A percentile compares a stretch with the other conserved stretches of the same genome.
Evolutionary conservation across 192 early-diverging fungal genomes (phyloP).

Genomic region (Linnemannia elongata): DNA sequence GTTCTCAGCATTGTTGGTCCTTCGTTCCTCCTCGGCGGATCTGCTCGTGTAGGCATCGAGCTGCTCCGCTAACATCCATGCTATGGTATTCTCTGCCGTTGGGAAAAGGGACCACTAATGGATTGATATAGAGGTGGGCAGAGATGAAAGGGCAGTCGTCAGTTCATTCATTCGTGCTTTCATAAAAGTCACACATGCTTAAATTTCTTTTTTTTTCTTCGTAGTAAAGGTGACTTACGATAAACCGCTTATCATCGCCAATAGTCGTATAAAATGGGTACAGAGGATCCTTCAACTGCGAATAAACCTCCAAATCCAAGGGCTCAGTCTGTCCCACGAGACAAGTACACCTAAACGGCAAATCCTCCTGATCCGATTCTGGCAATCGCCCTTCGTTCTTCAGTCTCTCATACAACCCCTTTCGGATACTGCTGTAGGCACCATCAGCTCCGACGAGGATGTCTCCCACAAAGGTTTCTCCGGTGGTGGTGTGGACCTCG

Average conservation of each 20-base stretch:
- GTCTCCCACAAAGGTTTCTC: conserved; percentile 10
- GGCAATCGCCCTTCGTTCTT: background rate
- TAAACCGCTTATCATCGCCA: conserved; percentile 5
- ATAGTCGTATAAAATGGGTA: background rate
- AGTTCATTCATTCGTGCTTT: too few species aligned
- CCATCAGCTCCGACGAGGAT: conserved; percentile 53
- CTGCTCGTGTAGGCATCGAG: background rate
- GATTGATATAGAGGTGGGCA: background rate
- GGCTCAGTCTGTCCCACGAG: conserved; percentile 17
- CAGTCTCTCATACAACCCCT: conserved; percentile 8
- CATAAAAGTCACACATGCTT: too few species aligned
- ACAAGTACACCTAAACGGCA: conserved; percentile 10
- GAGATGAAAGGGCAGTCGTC: too few species aligned
- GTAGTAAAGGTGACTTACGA: background rate
- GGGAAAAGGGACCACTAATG: conserved; percentile 17
- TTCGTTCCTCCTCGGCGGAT: background rate
- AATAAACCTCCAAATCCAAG: conserved; percentile 3
- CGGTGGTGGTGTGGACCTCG: conserved; percentile 17
- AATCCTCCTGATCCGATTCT: background rate
- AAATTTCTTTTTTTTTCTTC: too few species aligned
- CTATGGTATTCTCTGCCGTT: background rate
- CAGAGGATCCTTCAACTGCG: background rate
- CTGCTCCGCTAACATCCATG: conserved; percentile 18
- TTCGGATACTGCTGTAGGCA: conserved; percentile 25
- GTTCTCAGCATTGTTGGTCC: background rate